Evolutionary conservation across 2,329 filamentous ascomycete species (phyloP).

Genomic region (Apiospora malaysiana): DNA sequence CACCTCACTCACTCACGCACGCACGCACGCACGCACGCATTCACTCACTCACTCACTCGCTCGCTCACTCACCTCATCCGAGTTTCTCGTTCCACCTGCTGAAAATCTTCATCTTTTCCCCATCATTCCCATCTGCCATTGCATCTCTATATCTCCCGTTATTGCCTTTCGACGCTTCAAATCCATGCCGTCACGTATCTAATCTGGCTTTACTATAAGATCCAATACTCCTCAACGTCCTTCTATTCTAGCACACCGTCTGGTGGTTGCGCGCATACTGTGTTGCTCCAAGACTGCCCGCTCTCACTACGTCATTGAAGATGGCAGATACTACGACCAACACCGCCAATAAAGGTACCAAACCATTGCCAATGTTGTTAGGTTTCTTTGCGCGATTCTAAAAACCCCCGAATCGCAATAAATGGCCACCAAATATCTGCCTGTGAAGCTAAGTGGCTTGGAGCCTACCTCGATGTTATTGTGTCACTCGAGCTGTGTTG

Average conservation of each 20-base stretch:
- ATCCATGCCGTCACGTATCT: neutral
- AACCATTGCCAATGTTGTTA: neutral
- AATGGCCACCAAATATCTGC: neutral
- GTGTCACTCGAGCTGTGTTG: neutral
- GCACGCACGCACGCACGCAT: constrained; percentile 1
- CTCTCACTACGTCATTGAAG: constrained; percentile 27
- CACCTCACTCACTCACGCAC: neutral
- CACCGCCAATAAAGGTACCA: constrained; percentile 25
- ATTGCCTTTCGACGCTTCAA: too few species aligned
- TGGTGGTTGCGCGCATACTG: constrained; percentile 19
- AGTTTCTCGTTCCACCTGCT: constrained; percentile 14
- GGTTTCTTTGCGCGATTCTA: neutral
- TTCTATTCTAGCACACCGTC: neutral
- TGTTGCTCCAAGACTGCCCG: neutral
- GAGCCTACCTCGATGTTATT: neutral
- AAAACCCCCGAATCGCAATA: neutral
- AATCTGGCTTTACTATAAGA: neutral
- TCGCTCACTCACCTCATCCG: constrained; percentile 4
- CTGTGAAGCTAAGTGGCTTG: neutral
- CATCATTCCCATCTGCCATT: neutral
- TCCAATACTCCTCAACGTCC: neutral
- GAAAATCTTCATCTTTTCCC: constrained; percentile 13
- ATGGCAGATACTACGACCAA: constrained; percentile 25
- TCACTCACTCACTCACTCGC: neutral
- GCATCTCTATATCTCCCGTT: neutral